Conservation (phyloP, 2,329 filamentous ascomycete species). For the Acephala macrosclerotiorum region DNA sequence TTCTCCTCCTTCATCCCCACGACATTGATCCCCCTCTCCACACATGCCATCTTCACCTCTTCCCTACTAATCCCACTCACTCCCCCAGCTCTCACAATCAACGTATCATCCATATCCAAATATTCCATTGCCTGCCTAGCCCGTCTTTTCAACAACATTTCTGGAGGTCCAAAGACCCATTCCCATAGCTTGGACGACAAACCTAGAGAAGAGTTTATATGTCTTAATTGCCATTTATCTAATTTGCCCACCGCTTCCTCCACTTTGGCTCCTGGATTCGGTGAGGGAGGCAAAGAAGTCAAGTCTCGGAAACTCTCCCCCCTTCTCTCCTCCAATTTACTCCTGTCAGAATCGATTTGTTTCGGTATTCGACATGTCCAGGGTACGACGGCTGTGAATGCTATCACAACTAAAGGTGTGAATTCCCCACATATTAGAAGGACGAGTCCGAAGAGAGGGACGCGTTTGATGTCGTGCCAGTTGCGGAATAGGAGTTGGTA, state of each 20-base stretch:
- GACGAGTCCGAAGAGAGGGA: slow-evolving; percentile 80
- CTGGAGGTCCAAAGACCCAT: slow-evolving; percentile 54
- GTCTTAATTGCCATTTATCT: slow-evolving; percentile 47
- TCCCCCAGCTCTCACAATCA: slow-evolving; percentile 71
- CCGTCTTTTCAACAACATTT: slow-evolving; percentile 59
- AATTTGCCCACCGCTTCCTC: slow-evolving; percentile 41
- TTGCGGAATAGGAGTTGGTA: slow-evolving; percentile 75
- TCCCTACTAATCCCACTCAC: slow-evolving; percentile 61
- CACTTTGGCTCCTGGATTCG: slow-evolving; percentile 26
- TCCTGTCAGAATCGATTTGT: slow-evolving; percentile 68
- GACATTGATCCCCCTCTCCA: slow-evolving; percentile 71
- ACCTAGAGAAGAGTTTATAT: slow-evolving; percentile 50
- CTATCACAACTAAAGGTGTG: slow-evolving; percentile 79
- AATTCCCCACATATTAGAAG: slow-evolving; percentile 85
- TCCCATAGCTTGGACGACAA: slow-evolving; percentile 50
- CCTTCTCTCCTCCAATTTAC: slow-evolving; percentile 61
- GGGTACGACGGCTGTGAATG: slow-evolving; percentile 75
- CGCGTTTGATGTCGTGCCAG: slow-evolving; percentile 74
- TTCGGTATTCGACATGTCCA: slow-evolving; percentile 82
- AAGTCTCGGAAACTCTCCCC: slow-evolving; percentile 54
- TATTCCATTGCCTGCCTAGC: slow-evolving; percentile 65
- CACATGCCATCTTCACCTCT: slow-evolving; percentile 75
- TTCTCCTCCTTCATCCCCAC: slow-evolving; percentile 48
- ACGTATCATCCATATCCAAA: slow-evolving; percentile 72
- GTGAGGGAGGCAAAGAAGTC: slow-evolving; percentile 35